These are phyloP conservation scores for Aureobasidium namibiae DNA, from an alignment of 2,329 filamentous ascomycete genomes.

Conservation along the genomic window DNA sequence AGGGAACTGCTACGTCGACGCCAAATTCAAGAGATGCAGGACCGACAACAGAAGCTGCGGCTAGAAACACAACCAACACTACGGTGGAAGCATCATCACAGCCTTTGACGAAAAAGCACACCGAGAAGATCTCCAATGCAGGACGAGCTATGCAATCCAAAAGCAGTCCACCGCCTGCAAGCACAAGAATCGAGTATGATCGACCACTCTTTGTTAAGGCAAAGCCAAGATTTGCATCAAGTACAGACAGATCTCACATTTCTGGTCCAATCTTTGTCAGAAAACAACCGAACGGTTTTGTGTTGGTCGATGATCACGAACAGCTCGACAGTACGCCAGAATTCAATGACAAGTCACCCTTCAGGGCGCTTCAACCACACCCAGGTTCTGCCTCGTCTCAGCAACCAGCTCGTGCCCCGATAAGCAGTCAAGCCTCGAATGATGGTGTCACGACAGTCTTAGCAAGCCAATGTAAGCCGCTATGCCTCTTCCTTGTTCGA, in stretches of 20 bases:
- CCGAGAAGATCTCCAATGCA: background rate
- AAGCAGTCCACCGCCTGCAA: background rate
- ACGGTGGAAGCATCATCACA: background rate
- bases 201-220: background rate
- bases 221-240: background rate
- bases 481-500: too few relatives aligned
- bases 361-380: background rate
- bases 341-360: background rate
- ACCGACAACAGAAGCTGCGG: background rate
- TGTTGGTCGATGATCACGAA: background rate
- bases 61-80: background rate
- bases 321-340: background rate
- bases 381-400: background rate
- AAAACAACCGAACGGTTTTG: background rate
- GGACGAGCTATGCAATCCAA: background rate
- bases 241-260: background rate
- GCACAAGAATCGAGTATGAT: background rate
- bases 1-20: too few relatives aligned
- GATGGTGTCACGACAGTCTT: background rate
- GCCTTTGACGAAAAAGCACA: too few relatives aligned
- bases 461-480: background rate
- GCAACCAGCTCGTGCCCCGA: background rate
- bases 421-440: background rate
- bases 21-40: background rate
- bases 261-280: background rate